Conservation (phyloP, 2,329 filamentous ascomycete species). For the Rutstroemia sp. region DNA sequence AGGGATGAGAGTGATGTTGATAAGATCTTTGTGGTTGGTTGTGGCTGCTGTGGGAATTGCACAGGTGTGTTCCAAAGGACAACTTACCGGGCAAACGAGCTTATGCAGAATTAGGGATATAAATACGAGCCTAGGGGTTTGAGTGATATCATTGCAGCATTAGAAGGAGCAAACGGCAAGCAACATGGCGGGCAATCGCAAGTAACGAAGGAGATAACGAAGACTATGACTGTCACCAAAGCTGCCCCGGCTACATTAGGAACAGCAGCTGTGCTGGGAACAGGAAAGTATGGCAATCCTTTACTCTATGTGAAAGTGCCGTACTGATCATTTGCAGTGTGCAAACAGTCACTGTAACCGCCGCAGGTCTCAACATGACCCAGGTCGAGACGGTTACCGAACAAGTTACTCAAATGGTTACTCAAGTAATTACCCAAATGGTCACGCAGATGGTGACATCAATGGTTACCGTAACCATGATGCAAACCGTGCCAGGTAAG, state of each 20-base stretch:
- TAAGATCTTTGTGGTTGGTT: constrained; percentile 15
- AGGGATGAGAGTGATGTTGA: constrained; percentile 21
- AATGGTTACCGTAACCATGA: constrained; percentile 7
- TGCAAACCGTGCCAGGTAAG: neutral
- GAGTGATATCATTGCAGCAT: constrained; percentile 16
- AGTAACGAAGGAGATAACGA: neutral
- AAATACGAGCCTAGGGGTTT: neutral
- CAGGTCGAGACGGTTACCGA: constrained; percentile 11
- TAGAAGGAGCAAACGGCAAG: constrained; percentile 12
- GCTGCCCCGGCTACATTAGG: constrained; percentile 13
- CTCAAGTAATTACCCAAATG: neutral
- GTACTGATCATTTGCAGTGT: neutral
- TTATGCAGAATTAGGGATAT: constrained; percentile 4
- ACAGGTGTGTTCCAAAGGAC: constrained; percentile 14
- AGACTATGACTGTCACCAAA: constrained; percentile 32
- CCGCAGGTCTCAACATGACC: constrained; percentile 21
- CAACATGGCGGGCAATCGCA: neutral
- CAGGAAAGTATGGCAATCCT: neutral
- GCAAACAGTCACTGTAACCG: constrained; percentile 34
- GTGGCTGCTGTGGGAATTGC: constrained; percentile 14
- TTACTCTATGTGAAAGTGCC: neutral
- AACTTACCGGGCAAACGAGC: neutral
- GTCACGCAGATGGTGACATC: neutral
- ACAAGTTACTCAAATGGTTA: constrained; percentile 9
- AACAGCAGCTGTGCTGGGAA: constrained; percentile 9